Percentiles rank a stretch among this genome's conserved stretches.
These are phyloP conservation scores for Pyrenochaeta sp. DNA, from an alignment of 2,329 filamentous ascomycete species.

Conservation along the genomic window DNA sequence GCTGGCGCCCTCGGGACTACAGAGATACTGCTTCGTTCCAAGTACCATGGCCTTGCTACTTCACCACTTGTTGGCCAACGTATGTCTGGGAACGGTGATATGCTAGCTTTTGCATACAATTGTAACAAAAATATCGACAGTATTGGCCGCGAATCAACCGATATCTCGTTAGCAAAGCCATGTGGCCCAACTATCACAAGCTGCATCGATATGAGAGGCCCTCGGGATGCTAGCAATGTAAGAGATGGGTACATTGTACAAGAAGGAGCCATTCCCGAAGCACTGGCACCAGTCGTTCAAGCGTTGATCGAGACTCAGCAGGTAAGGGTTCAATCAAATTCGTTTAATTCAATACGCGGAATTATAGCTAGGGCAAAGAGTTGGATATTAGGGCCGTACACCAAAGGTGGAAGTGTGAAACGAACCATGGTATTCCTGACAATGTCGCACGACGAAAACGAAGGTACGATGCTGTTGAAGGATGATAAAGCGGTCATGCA, in stretches of 20 bases:
- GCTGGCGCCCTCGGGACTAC: slow-evolving; percentile 72
- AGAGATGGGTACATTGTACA: slow-evolving; percentile 71
- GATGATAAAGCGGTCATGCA: slow-evolving; percentile 68
- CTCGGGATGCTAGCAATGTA: slow-evolving; percentile 49
- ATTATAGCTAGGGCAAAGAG: slow-evolving; percentile 61
- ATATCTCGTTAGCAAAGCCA: slow-evolving; percentile 56
- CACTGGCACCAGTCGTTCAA: slow-evolving; percentile 65
- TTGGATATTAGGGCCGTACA: slow-evolving; percentile 67
- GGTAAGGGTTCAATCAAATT: slow-evolving; percentile 53
- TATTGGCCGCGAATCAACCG: slow-evolving; percentile 62
- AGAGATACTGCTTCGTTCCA: slow-evolving; percentile 57
- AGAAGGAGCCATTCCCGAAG: slow-evolving; percentile 68
- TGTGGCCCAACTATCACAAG: slow-evolving; percentile 70
- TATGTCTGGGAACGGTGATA: slow-evolving; percentile 72
- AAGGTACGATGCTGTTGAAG: slow-evolving; percentile 67
- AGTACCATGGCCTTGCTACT: slow-evolving; percentile 62
- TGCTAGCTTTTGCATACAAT: slow-evolving; percentile 72
- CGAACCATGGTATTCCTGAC: slow-evolving; percentile 71
- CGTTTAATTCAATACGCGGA: slow-evolving; percentile 55
- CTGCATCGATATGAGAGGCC: slow-evolving; percentile 65
- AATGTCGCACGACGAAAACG: slow-evolving; percentile 72
- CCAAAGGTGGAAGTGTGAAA: slow-evolving; percentile 63
- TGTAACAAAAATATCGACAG: slow-evolving; percentile 65
- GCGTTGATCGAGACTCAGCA: slow-evolving; percentile 65
- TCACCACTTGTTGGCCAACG: slow-evolving; percentile 59